Evolutionary conservation across 768 basidiomycete species (phyloP), one percentile per base, ranked within the genome.

Genomic region (Solioccasus polychromus): DNA sequence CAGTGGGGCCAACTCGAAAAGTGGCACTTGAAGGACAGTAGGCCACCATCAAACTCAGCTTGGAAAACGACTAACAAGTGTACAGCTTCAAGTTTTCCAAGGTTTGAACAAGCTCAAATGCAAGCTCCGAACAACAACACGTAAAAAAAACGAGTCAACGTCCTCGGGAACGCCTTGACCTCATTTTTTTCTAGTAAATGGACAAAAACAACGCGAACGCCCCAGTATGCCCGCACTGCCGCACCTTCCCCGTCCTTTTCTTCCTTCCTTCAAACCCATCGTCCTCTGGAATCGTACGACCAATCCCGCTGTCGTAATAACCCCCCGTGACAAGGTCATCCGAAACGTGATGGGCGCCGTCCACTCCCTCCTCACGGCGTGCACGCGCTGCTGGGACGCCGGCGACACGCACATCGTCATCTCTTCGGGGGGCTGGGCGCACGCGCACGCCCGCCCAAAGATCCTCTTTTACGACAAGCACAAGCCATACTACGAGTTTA

Each of bases 401-500:
- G 60, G 56, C 15, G 59, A 60, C 47, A 60, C 59, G 12, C 59
- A 60, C 52, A 62, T 60, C 12, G 53, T 59, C 42, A 61, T 60
- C 40, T 45, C 58, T 0, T 58, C 58, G 1, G 58, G 58, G 5
- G 58, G 58, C 17, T 59, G 58, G 58, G 52, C 49, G 0, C 49
- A 59, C 20, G 55, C 59, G 8, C 58, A 61, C 17, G 58, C 58
- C 6, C 59, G 58, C 19, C 59, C 56, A 2, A 54, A 38, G 28
- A 74, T 85, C 31, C 55, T 80, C 19, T 85, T 85, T 59, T 85
- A 85, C 53, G 74, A 85, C 39, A 85, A 78, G 56, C 64, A 75
- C 28, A 72, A 81, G 43, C 83, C 82, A 2, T 71, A 83, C 50
- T 85, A 85, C 54, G 83, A 80, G 15, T 85, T 86, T 54, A 85